Conservation (phyloP, 176 grass and related monocot genomes). For the Rhynchospora tenuis region DNA sequence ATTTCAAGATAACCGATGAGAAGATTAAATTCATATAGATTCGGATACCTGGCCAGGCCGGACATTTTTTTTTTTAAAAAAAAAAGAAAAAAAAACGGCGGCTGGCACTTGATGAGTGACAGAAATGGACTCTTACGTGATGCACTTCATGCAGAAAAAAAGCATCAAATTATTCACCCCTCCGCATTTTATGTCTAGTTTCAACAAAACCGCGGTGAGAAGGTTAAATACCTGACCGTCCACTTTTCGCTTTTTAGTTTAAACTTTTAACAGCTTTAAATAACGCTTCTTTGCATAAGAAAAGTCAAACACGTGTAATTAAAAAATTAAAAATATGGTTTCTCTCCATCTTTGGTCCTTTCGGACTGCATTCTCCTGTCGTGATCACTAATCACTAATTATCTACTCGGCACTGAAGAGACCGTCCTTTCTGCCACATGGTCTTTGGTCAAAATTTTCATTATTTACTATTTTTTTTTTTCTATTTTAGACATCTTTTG, state of each 20-base stretch:
- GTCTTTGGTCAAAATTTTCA: neutral
- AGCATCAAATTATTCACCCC: too few relatives aligned
- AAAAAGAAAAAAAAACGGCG: too few relatives aligned
- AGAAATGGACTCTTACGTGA: neutral
- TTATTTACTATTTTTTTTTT: neutral
- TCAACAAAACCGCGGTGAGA: too few relatives aligned
- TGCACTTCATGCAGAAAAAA: too few relatives aligned
- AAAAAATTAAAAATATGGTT: neutral
- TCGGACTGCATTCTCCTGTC: neutral
- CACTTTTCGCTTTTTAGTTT: too few relatives aligned
- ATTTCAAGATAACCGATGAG: neutral
- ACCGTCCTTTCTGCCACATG: neutral
- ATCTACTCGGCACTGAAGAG: neutral
- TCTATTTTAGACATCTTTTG: neutral
- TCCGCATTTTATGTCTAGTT: too few relatives aligned
- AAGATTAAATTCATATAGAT: neutral
- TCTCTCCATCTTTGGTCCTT: neutral
- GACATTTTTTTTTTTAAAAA: too few relatives aligned
- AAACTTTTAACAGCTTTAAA: neutral
- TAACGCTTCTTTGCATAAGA: neutral
- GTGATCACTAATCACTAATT: neutral
- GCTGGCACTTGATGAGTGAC: neutral
- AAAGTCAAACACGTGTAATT: neutral
- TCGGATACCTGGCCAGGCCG: neutral
- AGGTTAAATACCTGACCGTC: too few relatives aligned